Percentiles rank a stretch among this genome's conserved stretches.
Conservation (phyloP, 805 yeast genomes). For the Kodamaea restingae region DNA sequence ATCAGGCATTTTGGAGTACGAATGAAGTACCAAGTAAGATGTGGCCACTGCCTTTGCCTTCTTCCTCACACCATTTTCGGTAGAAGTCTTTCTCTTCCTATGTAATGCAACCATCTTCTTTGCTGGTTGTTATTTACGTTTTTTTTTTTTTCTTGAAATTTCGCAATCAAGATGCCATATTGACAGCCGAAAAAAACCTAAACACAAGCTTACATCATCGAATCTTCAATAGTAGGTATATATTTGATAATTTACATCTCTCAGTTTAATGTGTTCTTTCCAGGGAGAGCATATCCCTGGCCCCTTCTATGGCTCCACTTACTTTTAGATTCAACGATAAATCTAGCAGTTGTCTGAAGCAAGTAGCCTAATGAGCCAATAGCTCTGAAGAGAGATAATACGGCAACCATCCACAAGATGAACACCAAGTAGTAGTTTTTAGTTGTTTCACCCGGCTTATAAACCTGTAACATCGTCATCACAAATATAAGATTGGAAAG, state of each 20-base stretch:
- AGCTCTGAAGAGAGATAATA: slow-evolving; percentile 76
- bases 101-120: slow-evolving; percentile 43
- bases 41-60: slow-evolving; percentile 18
- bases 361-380: slow-evolving; percentile 75
- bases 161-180: neutral
- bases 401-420: slow-evolving; percentile 91
- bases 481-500: slow-evolving; percentile 74
- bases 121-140: neutral
- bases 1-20: slow-evolving; percentile 45
- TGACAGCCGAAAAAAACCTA: neutral
- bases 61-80: slow-evolving; percentile 14
- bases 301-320: slow-evolving; percentile 39
- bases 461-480: slow-evolving; percentile 85
- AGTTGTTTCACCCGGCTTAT: slow-evolving; percentile 54
- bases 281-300: slow-evolving; percentile 34
- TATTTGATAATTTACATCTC: neutral
- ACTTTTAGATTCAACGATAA: slow-evolving; percentile 35
- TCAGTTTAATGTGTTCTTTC: slow-evolving; percentile 31
- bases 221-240: slow-evolving; percentile 1
- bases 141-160: neutral
- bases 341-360: slow-evolving; percentile 34
- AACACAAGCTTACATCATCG: too few relatives aligned
- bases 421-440: slow-evolving; percentile 72
- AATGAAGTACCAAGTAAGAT: slow-evolving; percentile 44
- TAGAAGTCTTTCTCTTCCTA: slow-evolving; percentile 32